Evolutionary conservation across 2,329 filamentous ascomycete genomes (phyloP).

Genomic region (Pseudogymnoascus sp.): DNA sequence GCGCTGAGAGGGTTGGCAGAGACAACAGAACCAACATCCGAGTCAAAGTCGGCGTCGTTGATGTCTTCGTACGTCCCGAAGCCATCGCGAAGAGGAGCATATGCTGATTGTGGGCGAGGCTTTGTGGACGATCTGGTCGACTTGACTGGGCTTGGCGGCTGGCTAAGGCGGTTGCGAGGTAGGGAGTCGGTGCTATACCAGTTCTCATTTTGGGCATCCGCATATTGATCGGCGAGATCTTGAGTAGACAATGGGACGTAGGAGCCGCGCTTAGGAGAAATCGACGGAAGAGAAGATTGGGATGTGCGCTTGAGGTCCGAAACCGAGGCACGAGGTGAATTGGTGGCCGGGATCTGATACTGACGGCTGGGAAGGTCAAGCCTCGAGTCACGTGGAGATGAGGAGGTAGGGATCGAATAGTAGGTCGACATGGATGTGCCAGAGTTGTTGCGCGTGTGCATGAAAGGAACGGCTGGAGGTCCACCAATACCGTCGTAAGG

Average conservation of each 20-base stretch:
- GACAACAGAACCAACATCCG: background rate
- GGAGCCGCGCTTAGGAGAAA: constrained; percentile 3
- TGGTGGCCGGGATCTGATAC: constrained; percentile 43
- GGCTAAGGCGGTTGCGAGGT: background rate
- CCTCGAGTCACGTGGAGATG: constrained; percentile 43
- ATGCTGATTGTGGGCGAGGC: background rate
- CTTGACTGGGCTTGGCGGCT: background rate
- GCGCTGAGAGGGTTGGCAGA: constrained; percentile 6
- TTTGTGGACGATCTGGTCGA: background rate
- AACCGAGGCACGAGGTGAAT: constrained; percentile 39
- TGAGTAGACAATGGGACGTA: background rate
- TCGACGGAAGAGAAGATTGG: constrained; percentile 20
- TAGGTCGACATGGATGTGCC: constrained; percentile 48
- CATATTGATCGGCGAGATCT: background rate
- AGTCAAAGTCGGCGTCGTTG: background rate
- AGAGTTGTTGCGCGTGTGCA: constrained; percentile 63
- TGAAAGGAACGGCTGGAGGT: constrained; percentile 63
- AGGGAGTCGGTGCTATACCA: constrained; percentile 3
- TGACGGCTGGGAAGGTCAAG: constrained; percentile 48
- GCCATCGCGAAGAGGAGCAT: background rate
- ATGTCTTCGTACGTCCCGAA: constrained; percentile 10
- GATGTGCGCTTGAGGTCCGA: constrained; percentile 44
- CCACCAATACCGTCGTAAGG: constrained; percentile 28
- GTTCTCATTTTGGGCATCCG: constrained; percentile 1
- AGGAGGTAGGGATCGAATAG: constrained; percentile 42